Conservation (phyloP, 306 rosid genomes). For the Castanea sativa region DNA sequence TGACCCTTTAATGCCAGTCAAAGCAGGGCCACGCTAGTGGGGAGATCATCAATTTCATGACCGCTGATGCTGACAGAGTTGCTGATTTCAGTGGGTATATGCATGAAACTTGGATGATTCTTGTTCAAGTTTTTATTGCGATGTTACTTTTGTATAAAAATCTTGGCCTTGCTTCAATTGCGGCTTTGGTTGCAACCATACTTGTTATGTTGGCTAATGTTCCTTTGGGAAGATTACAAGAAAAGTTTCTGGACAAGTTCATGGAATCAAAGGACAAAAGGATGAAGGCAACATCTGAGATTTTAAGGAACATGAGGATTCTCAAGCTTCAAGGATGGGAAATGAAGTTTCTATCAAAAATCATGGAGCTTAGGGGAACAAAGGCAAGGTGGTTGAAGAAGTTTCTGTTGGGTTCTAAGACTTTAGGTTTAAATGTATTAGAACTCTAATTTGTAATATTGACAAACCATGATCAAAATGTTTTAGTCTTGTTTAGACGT, state of each 20-base stretch:
- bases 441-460: too few species aligned
- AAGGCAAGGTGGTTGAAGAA: constrained; percentile 48
- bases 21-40: constrained; percentile 46
- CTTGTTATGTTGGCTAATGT: constrained; percentile 44
- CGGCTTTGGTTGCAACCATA: constrained; percentile 43
- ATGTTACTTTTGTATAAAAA: constrained; percentile 43
- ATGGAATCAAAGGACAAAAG: constrained; percentile 58
- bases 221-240: constrained; percentile 47
- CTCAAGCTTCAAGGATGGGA: constrained; percentile 75
- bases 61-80: constrained; percentile 53
- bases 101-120: constrained; percentile 44
- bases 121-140: constrained; percentile 39
- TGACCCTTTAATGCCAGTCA: constrained; percentile 42
- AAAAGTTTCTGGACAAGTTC: constrained; percentile 42
- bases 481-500: too few species aligned
- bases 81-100: constrained; percentile 35
- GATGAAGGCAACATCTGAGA: constrained; percentile 59
- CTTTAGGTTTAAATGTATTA: too few species aligned
- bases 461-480: too few species aligned
- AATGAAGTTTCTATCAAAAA: constrained; percentile 50
- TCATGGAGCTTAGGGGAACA: constrained; percentile 32
- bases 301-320: constrained; percentile 59
- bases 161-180: constrained; percentile 47
- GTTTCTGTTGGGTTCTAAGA: neutral
- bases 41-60: constrained; percentile 52